phyloP scores from a whole-genome alignment of 495 filamentous ascomycete genomes.

The Xeromyces bisporus region DNA sequence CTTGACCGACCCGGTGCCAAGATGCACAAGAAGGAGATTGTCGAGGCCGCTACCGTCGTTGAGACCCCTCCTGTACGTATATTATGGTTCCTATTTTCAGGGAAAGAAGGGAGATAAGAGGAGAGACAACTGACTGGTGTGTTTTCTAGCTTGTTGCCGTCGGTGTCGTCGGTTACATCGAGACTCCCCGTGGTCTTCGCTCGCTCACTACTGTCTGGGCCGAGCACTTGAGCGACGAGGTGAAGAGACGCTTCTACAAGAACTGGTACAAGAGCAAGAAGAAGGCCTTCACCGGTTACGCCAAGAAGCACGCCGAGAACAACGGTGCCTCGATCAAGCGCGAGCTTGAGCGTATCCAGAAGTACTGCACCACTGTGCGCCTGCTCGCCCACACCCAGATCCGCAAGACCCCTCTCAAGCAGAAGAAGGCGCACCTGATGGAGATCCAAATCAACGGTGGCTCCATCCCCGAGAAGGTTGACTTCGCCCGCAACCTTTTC shows the following conservation, averaged over 20 bases:
- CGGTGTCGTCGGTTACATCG: slow-evolving; percentile 99
- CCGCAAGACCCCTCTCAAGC: slow-evolving; percentile 97
- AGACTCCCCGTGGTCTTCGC: slow-evolving; percentile 98
- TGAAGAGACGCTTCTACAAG: slow-evolving; percentile 99
- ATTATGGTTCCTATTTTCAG: background rate
- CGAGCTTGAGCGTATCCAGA: slow-evolving; percentile 99
- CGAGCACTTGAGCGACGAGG: slow-evolving; percentile 93
- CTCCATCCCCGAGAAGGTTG: slow-evolving; percentile 85
- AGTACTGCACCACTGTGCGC: slow-evolving; percentile 99
- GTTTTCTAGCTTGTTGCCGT: slow-evolving; percentile 88
- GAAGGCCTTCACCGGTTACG: slow-evolving; percentile 99
- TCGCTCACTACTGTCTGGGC: slow-evolving; percentile 99
- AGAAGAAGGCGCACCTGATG: slow-evolving; percentile 99
- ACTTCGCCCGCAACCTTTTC: slow-evolving; percentile 84
- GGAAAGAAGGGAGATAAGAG: background rate
- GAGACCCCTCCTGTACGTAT: slow-evolving; percentile 95
- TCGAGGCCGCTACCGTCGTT: slow-evolving; percentile 97
- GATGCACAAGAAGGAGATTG: slow-evolving; percentile 99
- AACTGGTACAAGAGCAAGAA: slow-evolving; percentile 99
- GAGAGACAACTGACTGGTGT: slow-evolving; percentile 9
- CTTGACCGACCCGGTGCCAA: slow-evolving; percentile 98
- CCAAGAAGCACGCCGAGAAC: slow-evolving; percentile 97
- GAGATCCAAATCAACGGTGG: slow-evolving; percentile 99
- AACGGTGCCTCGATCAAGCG: slow-evolving; percentile 75
- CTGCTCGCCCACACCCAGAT: slow-evolving; percentile 98